These are phyloP conservation scores for Trifolium dubium DNA, from an alignment of 306 rosid species.

Conservation along the genomic window DNA sequence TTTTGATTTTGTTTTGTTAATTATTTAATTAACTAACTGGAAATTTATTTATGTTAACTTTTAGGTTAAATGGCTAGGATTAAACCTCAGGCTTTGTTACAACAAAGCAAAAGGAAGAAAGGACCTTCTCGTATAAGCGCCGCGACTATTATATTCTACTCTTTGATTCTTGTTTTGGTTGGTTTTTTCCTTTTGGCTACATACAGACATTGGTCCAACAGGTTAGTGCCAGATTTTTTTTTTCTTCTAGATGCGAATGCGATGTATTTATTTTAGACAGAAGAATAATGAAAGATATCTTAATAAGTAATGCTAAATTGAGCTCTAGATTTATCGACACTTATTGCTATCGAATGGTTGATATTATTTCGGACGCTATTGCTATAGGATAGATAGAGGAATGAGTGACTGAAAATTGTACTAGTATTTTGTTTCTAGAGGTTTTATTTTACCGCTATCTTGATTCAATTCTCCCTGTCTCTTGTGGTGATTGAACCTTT, in stretches of 20 bases:
- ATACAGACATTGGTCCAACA: conserved; percentile 63
- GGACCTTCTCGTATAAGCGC: conserved; percentile 63
- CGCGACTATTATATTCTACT: conserved; percentile 50
- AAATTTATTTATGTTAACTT: background rate
- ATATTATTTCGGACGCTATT: conserved; percentile 23
- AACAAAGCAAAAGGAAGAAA: conserved; percentile 82
- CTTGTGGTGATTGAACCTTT: conserved; percentile 16
- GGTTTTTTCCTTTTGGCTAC: conserved; percentile 53
- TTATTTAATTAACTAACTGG: conserved; percentile 33
- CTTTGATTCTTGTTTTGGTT: conserved; percentile 56
- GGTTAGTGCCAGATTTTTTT: conserved; percentile 54
- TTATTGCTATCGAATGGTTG: conserved; percentile 1
- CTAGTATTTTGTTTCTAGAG: too few species aligned
- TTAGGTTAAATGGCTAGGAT: conserved; percentile 66
- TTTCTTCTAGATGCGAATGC: conserved; percentile 8
- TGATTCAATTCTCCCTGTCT: background rate
- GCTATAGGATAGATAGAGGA: conserved; percentile 37
- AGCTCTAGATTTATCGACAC: conserved; percentile 10
- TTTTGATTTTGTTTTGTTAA: conserved; percentile 27
- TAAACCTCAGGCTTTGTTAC: conserved; percentile 73
- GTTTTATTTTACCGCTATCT: conserved; percentile 26
- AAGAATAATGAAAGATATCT: background rate
- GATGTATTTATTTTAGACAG: background rate
- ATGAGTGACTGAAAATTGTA: conserved; percentile 5
- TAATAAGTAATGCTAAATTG: conserved; percentile 14